Conservation (phyloP, 2,329 filamentous ascomycete species). For the Aureobasidium melanogenum region DNA sequence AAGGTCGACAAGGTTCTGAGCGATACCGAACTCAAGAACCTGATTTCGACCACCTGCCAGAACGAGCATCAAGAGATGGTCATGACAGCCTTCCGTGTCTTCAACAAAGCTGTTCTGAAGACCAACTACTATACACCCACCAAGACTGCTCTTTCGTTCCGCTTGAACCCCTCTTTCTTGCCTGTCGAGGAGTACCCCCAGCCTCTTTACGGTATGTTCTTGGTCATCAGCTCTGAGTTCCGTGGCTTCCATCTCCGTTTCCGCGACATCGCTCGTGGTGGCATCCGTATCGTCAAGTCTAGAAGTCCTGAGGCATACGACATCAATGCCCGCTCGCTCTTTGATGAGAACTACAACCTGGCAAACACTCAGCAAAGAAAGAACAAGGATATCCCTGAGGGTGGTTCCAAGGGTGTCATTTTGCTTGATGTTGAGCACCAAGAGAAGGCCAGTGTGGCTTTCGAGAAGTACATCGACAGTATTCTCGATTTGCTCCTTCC, state of each 20-base stretch:
- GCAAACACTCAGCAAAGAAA: slow-evolving; percentile 98
- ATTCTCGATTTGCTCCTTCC: slow-evolving; percentile 91
- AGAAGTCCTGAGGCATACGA: slow-evolving; percentile 90
- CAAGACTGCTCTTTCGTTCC: slow-evolving; percentile 96
- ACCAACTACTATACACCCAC: slow-evolving; percentile 98
- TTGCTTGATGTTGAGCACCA: slow-evolving; percentile 89
- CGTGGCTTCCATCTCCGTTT: slow-evolving; percentile 96
- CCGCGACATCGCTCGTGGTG: slow-evolving; percentile 90
- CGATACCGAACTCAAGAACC: slow-evolving; percentile 62
- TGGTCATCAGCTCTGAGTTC: slow-evolving; percentile 94
- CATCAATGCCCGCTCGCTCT: slow-evolving; percentile 92
- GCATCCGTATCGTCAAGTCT: slow-evolving; percentile 98
- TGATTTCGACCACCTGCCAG: slow-evolving; percentile 68
- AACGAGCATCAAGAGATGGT: slow-evolving; percentile 98
- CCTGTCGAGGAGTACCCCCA: slow-evolving; percentile 88
- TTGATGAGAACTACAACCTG: slow-evolving; percentile 97
- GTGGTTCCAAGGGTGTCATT: slow-evolving; percentile 95
- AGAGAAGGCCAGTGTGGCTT: slow-evolving; percentile 82
- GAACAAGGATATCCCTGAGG: slow-evolving; percentile 99
- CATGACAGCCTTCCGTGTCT: slow-evolving; percentile 91
- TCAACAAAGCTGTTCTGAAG: slow-evolving; percentile 90
- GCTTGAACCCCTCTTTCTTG: slow-evolving; percentile 79
- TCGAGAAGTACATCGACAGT: slow-evolving; percentile 99
- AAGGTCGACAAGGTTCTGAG: slow-evolving; percentile 66
- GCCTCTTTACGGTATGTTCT: slow-evolving; percentile 94